Percentiles rank a stretch among this genome's conserved stretches.
Evolutionary conservation across 108 stramenopile species (phyloP).

Genomic region (Bacterosira constricta): DNA sequence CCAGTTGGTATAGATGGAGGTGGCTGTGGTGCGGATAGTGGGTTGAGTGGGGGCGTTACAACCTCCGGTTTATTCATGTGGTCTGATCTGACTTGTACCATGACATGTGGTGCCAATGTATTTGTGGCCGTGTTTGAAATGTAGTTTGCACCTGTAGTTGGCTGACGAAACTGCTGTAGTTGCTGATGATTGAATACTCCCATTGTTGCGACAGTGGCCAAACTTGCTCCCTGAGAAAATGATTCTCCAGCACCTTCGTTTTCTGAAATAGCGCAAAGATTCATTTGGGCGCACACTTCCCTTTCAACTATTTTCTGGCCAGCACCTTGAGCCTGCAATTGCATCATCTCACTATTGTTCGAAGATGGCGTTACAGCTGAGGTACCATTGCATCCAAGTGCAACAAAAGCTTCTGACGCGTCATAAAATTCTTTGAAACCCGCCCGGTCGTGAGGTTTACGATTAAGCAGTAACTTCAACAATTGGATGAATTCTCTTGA

Average conservation of each 20-base stretch:
- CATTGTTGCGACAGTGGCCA: slow-evolving; percentile 55
- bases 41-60: slow-evolving; percentile 47
- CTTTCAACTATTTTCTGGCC: slow-evolving; percentile 31
- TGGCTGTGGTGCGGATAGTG: slow-evolving; percentile 25
- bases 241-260: slow-evolving; percentile 53
- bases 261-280: slow-evolving; percentile 82
- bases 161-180: slow-evolving; percentile 29
- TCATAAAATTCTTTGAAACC: slow-evolving; percentile 86
- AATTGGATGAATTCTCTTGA: slow-evolving; percentile 81
- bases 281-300: slow-evolving; percentile 35
- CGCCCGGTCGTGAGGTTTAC: slow-evolving; percentile 76
- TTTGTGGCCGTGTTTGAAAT: slow-evolving; percentile 12
- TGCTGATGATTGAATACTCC: slow-evolving; percentile 21
- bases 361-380: slow-evolving; percentile 5
- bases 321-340: not conserved
- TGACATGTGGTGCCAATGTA: slow-evolving; percentile 15
- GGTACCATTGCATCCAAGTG: slow-evolving; percentile 76
- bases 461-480: slow-evolving; percentile 74
- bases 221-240: slow-evolving; percentile 35
- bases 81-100: slow-evolving; percentile 20
- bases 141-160: not conserved
- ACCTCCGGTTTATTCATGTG: slow-evolving; percentile 33
- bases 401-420: slow-evolving; percentile 76
- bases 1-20: slow-evolving; percentile 25
- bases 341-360: not conserved